phyloP scores from a whole-genome alignment of 2,329 filamentous ascomycete species.

The Bipolaris sorokiniana region DNA sequence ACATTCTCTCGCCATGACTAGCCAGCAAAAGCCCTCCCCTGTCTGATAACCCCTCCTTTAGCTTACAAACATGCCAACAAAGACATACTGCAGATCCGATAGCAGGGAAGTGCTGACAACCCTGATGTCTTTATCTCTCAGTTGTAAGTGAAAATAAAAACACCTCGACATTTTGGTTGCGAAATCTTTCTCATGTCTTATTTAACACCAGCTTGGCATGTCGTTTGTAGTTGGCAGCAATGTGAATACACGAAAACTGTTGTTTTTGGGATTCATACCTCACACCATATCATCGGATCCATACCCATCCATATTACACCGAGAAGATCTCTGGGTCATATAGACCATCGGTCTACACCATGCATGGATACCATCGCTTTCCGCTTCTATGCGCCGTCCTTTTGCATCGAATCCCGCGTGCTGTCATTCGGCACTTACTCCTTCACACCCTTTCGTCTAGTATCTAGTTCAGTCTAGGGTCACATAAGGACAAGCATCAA shows the following conservation, averaged over 20 bases:
- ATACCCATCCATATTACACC: background rate
- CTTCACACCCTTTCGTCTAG: background rate
- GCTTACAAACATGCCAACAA: background rate
- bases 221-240: too few species aligned
- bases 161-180: too few species aligned
- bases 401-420: too few species aligned
- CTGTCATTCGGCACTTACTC: too few species aligned
- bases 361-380: background rate
- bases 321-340: background rate
- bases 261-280: background rate
- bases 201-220: too few species aligned
- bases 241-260: too few species aligned
- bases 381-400: background rate
- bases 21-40: background rate
- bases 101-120: background rate
- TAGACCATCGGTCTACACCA: background rate
- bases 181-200: too few species aligned
- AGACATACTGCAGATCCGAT: background rate
- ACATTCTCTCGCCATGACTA: background rate
- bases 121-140: background rate
- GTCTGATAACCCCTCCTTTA: background rate
- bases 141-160: background rate
- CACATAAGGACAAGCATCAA: background rate
- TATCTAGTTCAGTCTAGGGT: background rate
- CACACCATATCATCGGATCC: too few species aligned